Percentiles rank a stretch among this genome's conserved stretches.
phyloP scores from a whole-genome alignment of 352 stramenopile species.

The Phytopythium cucurbitacearum region DNA sequence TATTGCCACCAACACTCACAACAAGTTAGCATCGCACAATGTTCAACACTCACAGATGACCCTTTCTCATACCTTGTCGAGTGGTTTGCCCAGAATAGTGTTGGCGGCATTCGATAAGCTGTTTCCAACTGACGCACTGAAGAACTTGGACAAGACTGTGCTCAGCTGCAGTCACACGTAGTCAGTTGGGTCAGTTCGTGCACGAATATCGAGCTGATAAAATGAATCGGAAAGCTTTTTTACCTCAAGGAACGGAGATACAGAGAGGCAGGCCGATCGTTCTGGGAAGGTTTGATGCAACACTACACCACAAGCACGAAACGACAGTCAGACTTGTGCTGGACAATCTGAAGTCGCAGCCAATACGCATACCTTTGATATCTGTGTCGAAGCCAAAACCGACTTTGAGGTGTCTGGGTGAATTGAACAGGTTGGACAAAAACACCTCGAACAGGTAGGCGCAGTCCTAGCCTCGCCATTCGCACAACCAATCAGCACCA shows the following conservation, averaged over 20 bases:
- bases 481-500: neutral
- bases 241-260: constrained; percentile 52
- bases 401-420: constrained; percentile 34
- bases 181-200: too few relatives aligned
- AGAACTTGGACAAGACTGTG: constrained; percentile 24
- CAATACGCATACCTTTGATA: constrained; percentile 42
- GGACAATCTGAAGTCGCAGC: neutral
- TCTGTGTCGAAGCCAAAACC: constrained; percentile 73
- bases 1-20: constrained; percentile 3
- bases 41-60: neutral
- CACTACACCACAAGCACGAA: constrained; percentile 19
- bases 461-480: constrained; percentile 20
- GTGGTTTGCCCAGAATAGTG: constrained; percentile 37
- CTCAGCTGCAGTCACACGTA: constrained; percentile 18
- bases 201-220: constrained; percentile 3
- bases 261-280: constrained; percentile 19
- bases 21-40: too few relatives aligned
- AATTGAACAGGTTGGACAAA: constrained; percentile 32
- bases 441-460: constrained; percentile 46
- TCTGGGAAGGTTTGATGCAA: constrained; percentile 73
- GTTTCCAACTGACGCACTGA: constrained; percentile 35
- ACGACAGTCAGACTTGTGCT: neutral
- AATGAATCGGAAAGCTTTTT: neutral
- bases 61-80: constrained; percentile 44
- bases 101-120: constrained; percentile 55